These are phyloP conservation scores for Neolentinus lepideus DNA, from an alignment of 1,284 basidiomycete genomes.

Conservation along the genomic window DNA sequence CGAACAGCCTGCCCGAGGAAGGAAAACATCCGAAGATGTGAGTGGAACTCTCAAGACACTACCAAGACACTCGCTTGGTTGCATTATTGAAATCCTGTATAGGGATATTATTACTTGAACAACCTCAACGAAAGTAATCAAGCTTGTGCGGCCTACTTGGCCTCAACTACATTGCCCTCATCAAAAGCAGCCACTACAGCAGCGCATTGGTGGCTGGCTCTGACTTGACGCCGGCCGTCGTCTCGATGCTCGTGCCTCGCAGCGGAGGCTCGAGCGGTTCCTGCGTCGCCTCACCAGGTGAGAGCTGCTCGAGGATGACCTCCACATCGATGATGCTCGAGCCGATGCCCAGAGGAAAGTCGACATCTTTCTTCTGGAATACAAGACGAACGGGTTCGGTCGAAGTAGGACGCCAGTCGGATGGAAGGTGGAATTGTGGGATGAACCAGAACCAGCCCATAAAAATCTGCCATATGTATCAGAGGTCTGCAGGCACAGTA, in stretches of 20 bases:
- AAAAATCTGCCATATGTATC: conserved; percentile 39
- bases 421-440: conserved; percentile 71
- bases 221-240: not conserved
- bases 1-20: no score
- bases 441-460: conserved; percentile 84
- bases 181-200: not conserved
- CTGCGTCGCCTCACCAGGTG: not conserved
- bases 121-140: not conserved
- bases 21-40: no score
- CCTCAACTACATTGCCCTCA: not conserved
- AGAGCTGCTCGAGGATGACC: conserved; percentile 39
- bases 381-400: conserved; percentile 23
- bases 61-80: no score
- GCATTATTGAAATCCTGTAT: no score
- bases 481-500: conserved; percentile 2
- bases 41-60: no score
- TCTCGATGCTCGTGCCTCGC: not conserved
- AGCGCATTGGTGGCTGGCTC: not conserved
- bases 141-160: not conserved
- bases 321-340: conserved; percentile 57
- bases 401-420: conserved; percentile 9
- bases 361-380: conserved; percentile 54
- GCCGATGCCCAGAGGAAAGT: conserved; percentile 73
- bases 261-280: not conserved
- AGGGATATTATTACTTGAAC: no score